Evolutionary conservation across 305 asterid genomes (phyloP).

Genomic region (Galium porrigens): DNA sequence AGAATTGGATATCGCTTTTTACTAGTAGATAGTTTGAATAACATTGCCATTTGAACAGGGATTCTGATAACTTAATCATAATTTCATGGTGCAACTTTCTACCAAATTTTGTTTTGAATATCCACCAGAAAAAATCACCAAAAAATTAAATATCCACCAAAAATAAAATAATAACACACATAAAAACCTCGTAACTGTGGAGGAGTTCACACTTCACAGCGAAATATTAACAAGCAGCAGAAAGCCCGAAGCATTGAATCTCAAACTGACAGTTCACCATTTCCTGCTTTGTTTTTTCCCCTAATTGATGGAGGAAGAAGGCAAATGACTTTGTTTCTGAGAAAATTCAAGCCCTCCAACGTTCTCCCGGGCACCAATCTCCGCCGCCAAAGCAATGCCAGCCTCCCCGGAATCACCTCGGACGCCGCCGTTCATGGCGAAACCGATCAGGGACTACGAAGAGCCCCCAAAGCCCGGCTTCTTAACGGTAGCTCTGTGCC

Average conservation of each 20-base stretch:
- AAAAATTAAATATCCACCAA: background rate
- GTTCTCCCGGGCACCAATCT: background rate
- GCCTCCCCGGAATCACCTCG: slow-evolving; percentile 18
- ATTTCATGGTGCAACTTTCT: no score
- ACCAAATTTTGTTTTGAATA: no score
- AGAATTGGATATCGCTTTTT: background rate
- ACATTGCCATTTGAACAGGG: background rate
- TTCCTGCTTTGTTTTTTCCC: background rate
- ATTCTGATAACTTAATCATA: background rate
- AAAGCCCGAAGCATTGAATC: background rate
- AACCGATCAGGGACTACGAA: slow-evolving; percentile 24
- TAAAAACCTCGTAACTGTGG: background rate
- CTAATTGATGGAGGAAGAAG: slow-evolving; percentile 9
- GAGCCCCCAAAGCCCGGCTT: slow-evolving; percentile 28
- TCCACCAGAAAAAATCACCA: background rate
- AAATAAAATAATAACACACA: no score
- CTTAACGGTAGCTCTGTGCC: slow-evolving; percentile 64
- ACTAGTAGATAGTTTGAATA: no score
- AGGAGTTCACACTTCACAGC: background rate
- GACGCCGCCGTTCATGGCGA: slow-evolving; percentile 14
- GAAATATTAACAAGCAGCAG: background rate
- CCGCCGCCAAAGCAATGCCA: slow-evolving; percentile 16
- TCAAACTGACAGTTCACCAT: background rate
- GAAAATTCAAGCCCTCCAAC: slow-evolving; percentile 15
- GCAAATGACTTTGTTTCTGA: slow-evolving; percentile 28